Evolutionary conservation across 73 alveolate genomes (phyloP).

Genomic region (Tetrahymena elliotti): DNA sequence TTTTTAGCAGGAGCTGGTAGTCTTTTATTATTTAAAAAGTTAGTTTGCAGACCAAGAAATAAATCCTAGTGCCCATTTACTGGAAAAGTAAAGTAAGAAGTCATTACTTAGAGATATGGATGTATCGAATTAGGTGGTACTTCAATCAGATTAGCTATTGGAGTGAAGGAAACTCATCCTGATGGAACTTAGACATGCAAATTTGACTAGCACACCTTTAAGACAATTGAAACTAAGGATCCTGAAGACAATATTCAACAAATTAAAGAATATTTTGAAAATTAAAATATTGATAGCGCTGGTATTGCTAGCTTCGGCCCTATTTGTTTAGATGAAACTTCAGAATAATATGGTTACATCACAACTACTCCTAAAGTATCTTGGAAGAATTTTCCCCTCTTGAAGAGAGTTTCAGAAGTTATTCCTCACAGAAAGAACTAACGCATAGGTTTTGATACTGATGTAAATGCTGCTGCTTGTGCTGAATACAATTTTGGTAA

Average conservation of each 20-base stretch:
- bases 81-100: background rate
- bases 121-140: conserved; percentile 18
- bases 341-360: conserved; percentile 66
- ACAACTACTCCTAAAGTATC: conserved; percentile 77
- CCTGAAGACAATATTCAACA: background rate
- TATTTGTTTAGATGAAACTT: conserved; percentile 45
- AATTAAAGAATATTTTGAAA: background rate
- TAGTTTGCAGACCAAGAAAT: background rate
- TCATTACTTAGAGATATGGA: background rate
- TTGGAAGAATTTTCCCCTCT: conserved; percentile 60
- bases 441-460: conserved; percentile 70
- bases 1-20: background rate
- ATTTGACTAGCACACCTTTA: background rate
- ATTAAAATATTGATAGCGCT: background rate
- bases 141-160: background rate
- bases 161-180: background rate
- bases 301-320: conserved; percentile 90
- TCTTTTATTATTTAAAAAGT: background rate
- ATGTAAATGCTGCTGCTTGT: conserved; percentile 72
- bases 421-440: conserved; percentile 25
- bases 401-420: conserved; percentile 2
- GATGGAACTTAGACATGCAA: conserved; percentile 1
- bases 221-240: background rate
- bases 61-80: background rate
- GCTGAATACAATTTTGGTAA: conserved; percentile 55